phyloP scores from a whole-genome alignment of 2,329 filamentous ascomycete species.

The Epichloe amarillans region DNA sequence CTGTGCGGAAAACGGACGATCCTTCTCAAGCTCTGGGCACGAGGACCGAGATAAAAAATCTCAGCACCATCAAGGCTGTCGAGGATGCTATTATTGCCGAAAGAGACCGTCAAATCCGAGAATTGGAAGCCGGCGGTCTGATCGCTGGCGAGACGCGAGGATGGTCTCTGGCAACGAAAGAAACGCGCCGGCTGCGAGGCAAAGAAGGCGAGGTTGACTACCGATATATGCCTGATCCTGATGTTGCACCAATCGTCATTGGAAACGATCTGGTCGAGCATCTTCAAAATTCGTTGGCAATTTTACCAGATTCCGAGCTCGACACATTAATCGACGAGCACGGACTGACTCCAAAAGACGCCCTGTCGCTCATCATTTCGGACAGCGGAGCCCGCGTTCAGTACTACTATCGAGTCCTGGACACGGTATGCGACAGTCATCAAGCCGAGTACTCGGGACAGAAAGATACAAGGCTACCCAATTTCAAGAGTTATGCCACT shows the following conservation, averaged over 20 bases:
- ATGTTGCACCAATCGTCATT: constrained; percentile 69
- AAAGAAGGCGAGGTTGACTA: constrained; percentile 98
- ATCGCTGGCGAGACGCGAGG: constrained; percentile 82
- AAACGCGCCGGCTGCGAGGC: constrained; percentile 69
- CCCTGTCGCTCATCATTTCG: constrained; percentile 61
- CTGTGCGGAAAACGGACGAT: constrained; percentile 50
- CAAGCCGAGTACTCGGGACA: constrained; percentile 9
- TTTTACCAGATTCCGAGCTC: constrained; percentile 58
- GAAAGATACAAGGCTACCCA: constrained; percentile 8
- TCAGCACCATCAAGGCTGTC: constrained; percentile 88
- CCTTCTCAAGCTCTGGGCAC: constrained; percentile 48
- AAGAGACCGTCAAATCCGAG: constrained; percentile 70
- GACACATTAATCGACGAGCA: constrained; percentile 48
- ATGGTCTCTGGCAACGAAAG: constrained; percentile 74
- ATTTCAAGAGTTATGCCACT: constrained; percentile 26
- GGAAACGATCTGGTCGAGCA: constrained; percentile 53
- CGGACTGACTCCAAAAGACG: constrained; percentile 67
- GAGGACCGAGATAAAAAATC: constrained; percentile 96
- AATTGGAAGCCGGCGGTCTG: constrained; percentile 61
- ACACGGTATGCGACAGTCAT: constrained; percentile 25
- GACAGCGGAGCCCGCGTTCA: constrained; percentile 70
- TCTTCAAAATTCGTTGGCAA: constrained; percentile 50
- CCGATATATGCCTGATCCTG: constrained; percentile 95
- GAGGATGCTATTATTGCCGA: constrained; percentile 92
- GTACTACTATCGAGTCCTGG: constrained; percentile 62